Percentiles rank a stretch among this genome's conserved stretches.
Evolutionary conservation across 305 asterid species (phyloP).

Genomic region (Vinca major): DNA sequence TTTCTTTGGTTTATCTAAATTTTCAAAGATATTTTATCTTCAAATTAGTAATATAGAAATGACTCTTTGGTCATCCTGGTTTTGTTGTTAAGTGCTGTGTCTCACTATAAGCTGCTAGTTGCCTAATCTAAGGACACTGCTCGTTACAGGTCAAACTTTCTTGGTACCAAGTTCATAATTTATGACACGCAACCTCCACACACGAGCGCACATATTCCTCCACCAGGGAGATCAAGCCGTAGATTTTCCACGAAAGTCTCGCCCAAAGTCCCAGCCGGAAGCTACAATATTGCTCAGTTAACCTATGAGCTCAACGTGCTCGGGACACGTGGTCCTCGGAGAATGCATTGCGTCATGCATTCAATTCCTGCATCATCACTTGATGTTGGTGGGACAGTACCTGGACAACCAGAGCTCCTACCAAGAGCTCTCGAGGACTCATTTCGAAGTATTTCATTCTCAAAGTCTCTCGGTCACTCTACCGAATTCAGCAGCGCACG

Average conservation of each 20-base stretch:
- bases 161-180: slow-evolving; percentile 78
- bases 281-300: slow-evolving; percentile 65
- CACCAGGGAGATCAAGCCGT: slow-evolving; percentile 55
- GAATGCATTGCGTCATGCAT: slow-evolving; percentile 79
- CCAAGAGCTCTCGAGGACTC: slow-evolving; percentile 77
- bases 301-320: slow-evolving; percentile 78
- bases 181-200: slow-evolving; percentile 71
- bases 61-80: background rate
- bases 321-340: slow-evolving; percentile 86
- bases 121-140: background rate
- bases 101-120: background rate
- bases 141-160: slow-evolving; percentile 69
- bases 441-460: slow-evolving; percentile 68
- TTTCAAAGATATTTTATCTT: background rate
- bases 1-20: background rate
- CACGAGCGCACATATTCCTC: slow-evolving; percentile 35
- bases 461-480: slow-evolving; percentile 61
- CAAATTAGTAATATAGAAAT: background rate
- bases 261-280: slow-evolving; percentile 71
- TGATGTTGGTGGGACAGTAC: slow-evolving; percentile 61
- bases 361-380: slow-evolving; percentile 70
- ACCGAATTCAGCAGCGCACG: slow-evolving; percentile 71
- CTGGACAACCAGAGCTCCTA: slow-evolving; percentile 67
- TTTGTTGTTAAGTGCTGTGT: background rate
- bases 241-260: slow-evolving; percentile 84